Conservation (phyloP, 371 early-diverging fungal species). For the Mortierella polycephala region DNA sequence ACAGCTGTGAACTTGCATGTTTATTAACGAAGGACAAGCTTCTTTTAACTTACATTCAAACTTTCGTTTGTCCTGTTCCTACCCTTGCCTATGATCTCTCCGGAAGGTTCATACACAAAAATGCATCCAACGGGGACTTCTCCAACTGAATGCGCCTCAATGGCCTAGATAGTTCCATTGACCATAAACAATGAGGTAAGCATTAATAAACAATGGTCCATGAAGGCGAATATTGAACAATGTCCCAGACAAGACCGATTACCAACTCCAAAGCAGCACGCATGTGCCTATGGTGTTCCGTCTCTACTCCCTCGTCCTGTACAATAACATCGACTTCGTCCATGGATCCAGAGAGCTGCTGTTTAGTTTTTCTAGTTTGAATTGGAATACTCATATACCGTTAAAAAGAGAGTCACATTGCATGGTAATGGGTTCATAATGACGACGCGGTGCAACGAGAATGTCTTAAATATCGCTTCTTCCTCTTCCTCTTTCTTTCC, state of each 20-base stretch:
- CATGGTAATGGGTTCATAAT: no score
- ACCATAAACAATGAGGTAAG: background rate
- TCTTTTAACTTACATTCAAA: conserved; percentile 74
- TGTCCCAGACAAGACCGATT: background rate
- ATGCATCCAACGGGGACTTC: conserved; percentile 99
- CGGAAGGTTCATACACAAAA: conserved; percentile 73
- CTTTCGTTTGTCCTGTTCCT: conserved; percentile 89
- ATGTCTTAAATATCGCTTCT: background rate
- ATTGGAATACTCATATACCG: no score
- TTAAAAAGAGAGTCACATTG: background rate
- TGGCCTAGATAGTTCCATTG: conserved; percentile 60
- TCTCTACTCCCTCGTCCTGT: conserved; percentile 18
- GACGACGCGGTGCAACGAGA: no score
- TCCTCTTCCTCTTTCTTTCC: background rate
- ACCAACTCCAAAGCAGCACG: conserved; percentile 28
- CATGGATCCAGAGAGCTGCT: background rate
- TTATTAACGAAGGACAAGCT: background rate
- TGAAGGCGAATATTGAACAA: background rate
- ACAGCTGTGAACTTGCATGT: background rate
- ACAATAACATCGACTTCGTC: conserved; percentile 4
- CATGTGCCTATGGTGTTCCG: conserved; percentile 32
- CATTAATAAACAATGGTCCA: background rate
- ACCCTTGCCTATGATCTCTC: conserved; percentile 75
- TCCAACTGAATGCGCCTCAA: conserved; percentile 84
- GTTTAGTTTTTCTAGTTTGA: background rate